A percentile compares a stretch with the other conserved stretches of the same genome.
These are phyloP conservation scores for Candida piceae DNA, from an alignment of 805 yeast genomes.

Conservation along the genomic window DNA sequence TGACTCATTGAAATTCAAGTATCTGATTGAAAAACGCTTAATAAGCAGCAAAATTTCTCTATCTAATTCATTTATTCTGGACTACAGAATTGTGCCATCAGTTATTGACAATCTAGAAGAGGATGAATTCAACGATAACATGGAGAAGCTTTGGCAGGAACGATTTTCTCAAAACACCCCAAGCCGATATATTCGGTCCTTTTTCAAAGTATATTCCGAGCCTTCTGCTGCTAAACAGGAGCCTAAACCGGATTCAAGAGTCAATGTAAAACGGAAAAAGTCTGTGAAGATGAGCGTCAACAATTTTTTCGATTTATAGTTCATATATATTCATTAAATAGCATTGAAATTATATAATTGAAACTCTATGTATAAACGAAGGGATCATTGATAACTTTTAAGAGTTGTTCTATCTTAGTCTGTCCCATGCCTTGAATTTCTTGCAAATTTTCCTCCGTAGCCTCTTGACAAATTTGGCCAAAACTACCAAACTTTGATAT, in stretches of 20 bases:
- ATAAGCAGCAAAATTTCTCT: conserved; percentile 1
- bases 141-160: conserved; percentile 9
- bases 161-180: conserved; percentile 1
- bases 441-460: conserved; percentile 23
- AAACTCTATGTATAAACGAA: conserved; percentile 46
- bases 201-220: too few relatives aligned
- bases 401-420: conserved; percentile 37
- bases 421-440: conserved; percentile 47
- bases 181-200: conserved; percentile 1
- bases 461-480: conserved; percentile 34
- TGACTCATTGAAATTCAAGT: conserved; percentile 14
- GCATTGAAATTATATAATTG: too few relatives aligned
- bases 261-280: too few relatives aligned
- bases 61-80: background rate
- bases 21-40: conserved; percentile 5
- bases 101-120: background rate
- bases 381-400: conserved; percentile 41
- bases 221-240: too few relatives aligned
- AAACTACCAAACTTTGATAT: conserved; percentile 45
- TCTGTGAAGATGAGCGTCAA: conserved; percentile 9
- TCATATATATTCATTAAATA: too few relatives aligned
- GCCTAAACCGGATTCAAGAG: too few relatives aligned
- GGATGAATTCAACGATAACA: background rate
- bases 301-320: conserved; percentile 18
- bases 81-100: conserved; percentile 1